Evolutionary conservation across 1,284 basidiomycete genomes (phyloP), one percentile per base, ranked within the genome.

Genomic region (Erythrobasidium hasegawianum): DNA sequence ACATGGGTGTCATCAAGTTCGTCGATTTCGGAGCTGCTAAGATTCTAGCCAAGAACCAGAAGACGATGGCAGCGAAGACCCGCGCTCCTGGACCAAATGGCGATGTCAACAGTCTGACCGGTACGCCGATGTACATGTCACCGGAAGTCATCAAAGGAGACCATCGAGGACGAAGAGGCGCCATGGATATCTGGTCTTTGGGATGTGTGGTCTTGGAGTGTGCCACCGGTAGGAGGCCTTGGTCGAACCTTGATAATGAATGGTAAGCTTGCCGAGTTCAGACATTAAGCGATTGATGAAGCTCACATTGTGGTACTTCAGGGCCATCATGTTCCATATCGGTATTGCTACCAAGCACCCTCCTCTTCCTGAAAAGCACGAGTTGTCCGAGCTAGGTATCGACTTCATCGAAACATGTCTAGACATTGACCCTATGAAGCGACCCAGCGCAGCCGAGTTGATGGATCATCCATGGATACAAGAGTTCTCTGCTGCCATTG

Each of bases 81-180:
- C 76, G 80, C 13, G 74, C 72, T 52, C 75, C 50, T 74, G 82
- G 84, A 78, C 73, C 53, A 64, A 74, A 59, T 26, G 73, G 66
- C 57, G 79, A 78, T 24, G 89, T 88, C 77, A 89, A 89, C 78
- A 90, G 89, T 75, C 80, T 97, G 38, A 97, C 95, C 1, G 96
- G 96, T 13, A 99, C 96, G 18, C 96, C 96, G 0, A 98, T 98
- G 95, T 99, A 98, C 79, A 97, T 99, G 90, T 95, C 92, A 10
- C 96, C 96, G 0, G 96, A 99, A 76, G 87, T 97, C 56, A 98
- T 99, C 81, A 93, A 97, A 79, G 85, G 87, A 16, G 78, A 77
- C 20, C 67, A 74, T 18, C 67, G 74, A 24, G 90, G 91, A 33
- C 83, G 88, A 61, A 86, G 90, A 69, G 95, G 95, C n/a, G 93